phyloP scores from a whole-genome alignment of 139 green algal species.

The Chloropicon primus region DNA sequence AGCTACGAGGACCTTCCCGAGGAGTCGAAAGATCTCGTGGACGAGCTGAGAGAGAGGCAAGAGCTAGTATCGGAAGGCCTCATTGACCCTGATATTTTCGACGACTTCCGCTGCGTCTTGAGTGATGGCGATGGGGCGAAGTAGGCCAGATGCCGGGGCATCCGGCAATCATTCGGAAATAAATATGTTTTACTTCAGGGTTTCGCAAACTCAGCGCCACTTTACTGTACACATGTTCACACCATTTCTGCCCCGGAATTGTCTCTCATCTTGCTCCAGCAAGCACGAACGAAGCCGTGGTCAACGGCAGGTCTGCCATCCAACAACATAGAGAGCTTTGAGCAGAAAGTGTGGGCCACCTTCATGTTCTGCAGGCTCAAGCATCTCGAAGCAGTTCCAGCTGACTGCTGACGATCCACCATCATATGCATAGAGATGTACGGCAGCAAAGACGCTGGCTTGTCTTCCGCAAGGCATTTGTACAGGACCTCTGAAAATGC shows the following conservation, averaged over 20 bases:
- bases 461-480: not conserved
- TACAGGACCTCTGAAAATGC: not conserved
- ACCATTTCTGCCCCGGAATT: no score
- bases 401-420: not conserved
- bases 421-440: not conserved
- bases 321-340: not conserved
- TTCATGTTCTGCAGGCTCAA: not conserved
- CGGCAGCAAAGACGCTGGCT: not conserved
- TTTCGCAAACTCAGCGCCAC: no score
- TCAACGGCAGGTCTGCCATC: not conserved
- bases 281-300: not conserved
- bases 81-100: slow-evolving; percentile 49
- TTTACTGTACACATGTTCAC: no score
- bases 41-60: slow-evolving; percentile 41
- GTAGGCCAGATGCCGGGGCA: no score
- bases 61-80: slow-evolving; percentile 26
- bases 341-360: not conserved
- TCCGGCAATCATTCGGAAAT: no score
- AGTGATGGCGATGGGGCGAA: slow-evolving; percentile 22
- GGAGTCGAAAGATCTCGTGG: slow-evolving; percentile 25
- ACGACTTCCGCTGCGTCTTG: slow-evolving; percentile 62
- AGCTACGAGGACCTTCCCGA: slow-evolving; percentile 34
- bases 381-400: not conserved
- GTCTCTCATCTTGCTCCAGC: not conserved
- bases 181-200: no score